phyloP scores from a whole-genome alignment of 2,329 filamentous ascomycete genomes.

The Xylariaceae sp. region DNA sequence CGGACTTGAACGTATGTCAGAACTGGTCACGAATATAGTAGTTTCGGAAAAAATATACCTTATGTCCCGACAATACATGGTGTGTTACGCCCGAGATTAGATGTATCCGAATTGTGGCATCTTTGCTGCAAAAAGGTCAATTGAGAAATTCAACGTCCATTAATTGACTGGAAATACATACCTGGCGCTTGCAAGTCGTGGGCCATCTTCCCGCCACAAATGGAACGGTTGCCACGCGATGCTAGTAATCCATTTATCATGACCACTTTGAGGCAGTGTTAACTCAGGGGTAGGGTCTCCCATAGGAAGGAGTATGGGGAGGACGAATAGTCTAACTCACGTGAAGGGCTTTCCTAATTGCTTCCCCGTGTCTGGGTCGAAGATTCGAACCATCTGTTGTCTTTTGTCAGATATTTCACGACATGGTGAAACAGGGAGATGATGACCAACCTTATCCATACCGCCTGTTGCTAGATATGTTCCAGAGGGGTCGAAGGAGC shows the following conservation, averaged over 20 bases:
- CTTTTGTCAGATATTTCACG: slow-evolving; percentile 3
- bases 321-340: slow-evolving; percentile 3
- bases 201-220: slow-evolving; percentile 65
- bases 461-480: slow-evolving; percentile 77
- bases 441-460: slow-evolving; percentile 62
- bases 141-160: not conserved
- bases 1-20: slow-evolving; percentile 47
- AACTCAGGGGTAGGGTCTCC: not conserved
- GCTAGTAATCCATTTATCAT: slow-evolving; percentile 82
- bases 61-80: slow-evolving; percentile 80
- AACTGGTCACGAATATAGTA: not conserved
- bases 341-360: slow-evolving; percentile 65
- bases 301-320: not conserved
- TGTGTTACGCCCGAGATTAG: slow-evolving; percentile 73
- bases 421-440: not conserved
- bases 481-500: slow-evolving; percentile 82
- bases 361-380: slow-evolving; percentile 79
- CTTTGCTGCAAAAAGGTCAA: slow-evolving; percentile 58
- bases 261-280: slow-evolving; percentile 45
- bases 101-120: slow-evolving; percentile 84
- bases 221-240: slow-evolving; percentile 94
- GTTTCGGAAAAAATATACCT: slow-evolving; percentile 17
- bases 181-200: slow-evolving; percentile 68
- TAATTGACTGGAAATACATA: not conserved
- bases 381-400: slow-evolving; percentile 66